phyloP scores from a whole-genome alignment of 805 yeast species.

The Saccharomycopsis selenospora region DNA sequence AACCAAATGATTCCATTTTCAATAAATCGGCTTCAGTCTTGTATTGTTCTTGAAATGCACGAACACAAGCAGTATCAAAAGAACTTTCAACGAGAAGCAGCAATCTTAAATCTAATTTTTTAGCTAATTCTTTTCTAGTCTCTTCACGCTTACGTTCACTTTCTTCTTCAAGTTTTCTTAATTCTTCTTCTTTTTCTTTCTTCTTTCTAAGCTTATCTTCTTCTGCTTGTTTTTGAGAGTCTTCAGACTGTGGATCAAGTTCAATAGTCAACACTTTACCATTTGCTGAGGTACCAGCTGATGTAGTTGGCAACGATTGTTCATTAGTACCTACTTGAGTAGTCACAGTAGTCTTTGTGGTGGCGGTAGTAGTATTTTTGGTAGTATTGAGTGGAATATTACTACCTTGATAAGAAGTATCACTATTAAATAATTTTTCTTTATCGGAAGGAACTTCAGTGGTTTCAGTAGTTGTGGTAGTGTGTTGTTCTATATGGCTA shows the following conservation, averaged over 20 bases:
- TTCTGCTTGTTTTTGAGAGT: constrained; percentile 7
- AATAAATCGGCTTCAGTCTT: constrained; percentile 76
- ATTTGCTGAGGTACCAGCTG: background rate
- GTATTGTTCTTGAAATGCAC: constrained; percentile 56
- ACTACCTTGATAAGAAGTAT: background rate
- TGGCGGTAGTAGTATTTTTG: background rate
- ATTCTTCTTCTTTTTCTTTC: constrained; percentile 39
- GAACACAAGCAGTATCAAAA: constrained; percentile 52
- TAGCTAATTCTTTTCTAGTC: constrained; percentile 53
- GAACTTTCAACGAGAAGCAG: constrained; percentile 55
- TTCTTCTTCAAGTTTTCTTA: constrained; percentile 71
- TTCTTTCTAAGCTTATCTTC: constrained; percentile 26
- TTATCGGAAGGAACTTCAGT: background rate
- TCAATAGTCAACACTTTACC: background rate
- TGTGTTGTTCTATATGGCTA: background rate
- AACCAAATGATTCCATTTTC: constrained; percentile 79
- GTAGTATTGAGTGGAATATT: background rate
- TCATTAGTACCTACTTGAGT: no score
- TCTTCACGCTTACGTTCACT: constrained; percentile 59
- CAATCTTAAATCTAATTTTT: constrained; percentile 49
- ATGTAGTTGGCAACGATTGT: no score
- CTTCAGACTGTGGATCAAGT: background rate
- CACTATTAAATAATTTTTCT: background rate
- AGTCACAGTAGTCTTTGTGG: background rate
- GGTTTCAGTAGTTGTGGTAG: constrained; percentile 4